Percentiles rank a stretch among this genome's conserved stretches.
Conservation (phyloP, 2,329 filamentous ascomycete species). For the Periconia sp. region DNA sequence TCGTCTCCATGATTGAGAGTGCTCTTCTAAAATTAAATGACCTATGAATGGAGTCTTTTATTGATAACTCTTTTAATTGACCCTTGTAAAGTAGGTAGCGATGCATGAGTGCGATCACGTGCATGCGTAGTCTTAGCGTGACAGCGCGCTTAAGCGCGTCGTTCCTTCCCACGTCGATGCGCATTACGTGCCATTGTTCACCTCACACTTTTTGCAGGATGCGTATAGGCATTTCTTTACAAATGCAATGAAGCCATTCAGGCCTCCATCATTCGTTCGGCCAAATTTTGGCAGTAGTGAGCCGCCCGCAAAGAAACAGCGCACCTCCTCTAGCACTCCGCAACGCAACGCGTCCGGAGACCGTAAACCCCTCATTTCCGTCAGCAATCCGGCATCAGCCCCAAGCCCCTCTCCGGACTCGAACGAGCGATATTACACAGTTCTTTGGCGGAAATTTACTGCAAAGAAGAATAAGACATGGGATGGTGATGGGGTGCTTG, state of each 20-base stretch:
- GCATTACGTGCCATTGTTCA: background rate
- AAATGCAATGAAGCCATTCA: conserved; percentile 40
- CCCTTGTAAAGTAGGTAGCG: too few species aligned
- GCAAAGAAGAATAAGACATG: conserved; percentile 79
- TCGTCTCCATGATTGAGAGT: too few species aligned
- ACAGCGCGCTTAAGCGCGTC: background rate
- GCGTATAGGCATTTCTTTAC: background rate
- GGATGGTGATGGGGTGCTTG: conserved; percentile 74
- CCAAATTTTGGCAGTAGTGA: conserved; percentile 23
- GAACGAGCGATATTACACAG: conserved; percentile 50
- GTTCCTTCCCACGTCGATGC: background rate
- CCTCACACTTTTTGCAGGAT: background rate
- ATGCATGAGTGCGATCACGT: too few species aligned
- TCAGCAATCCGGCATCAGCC: conserved; percentile 25
- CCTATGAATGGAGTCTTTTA: too few species aligned
- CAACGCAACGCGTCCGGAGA: conserved; percentile 25
- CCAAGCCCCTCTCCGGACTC: conserved; percentile 22
- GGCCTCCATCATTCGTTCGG: conserved; percentile 39
- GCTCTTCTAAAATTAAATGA: too few species aligned
- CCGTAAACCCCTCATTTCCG: conserved; percentile 37
- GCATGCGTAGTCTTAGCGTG: conserved; percentile 1
- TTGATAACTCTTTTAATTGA: too few species aligned
- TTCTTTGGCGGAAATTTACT: conserved; percentile 68
- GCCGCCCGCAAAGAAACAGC: conserved; percentile 51
- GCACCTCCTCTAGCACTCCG: conserved; percentile 42